phyloP scores from a whole-genome alignment of 2,329 filamentous ascomycete genomes.

The Apiospora phragmitis region DNA sequence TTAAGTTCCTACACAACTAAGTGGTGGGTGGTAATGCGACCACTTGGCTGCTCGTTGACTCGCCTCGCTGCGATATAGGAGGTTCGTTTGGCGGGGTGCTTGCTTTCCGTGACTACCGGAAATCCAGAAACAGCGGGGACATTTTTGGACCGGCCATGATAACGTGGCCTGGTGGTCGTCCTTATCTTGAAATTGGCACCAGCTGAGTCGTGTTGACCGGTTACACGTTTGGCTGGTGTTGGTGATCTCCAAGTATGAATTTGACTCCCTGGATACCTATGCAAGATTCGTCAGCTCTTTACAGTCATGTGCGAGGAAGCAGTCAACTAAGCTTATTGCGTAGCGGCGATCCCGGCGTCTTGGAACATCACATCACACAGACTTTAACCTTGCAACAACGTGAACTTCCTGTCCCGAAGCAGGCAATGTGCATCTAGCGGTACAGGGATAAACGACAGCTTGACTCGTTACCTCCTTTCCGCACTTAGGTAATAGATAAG shows the following conservation, averaged over 20 bases:
- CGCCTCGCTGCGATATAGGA: not conserved
- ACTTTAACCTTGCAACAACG: not conserved
- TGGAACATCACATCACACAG: not conserved
- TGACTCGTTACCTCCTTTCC: not conserved
- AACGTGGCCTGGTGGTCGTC: not conserved
- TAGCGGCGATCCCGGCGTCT: not conserved
- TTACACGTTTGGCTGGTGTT: not conserved
- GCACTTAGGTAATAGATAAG: not conserved
- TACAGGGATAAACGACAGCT: not conserved
- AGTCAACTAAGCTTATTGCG: not conserved
- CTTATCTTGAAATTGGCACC: not conserved
- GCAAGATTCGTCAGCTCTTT: not conserved
- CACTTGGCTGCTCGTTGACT: not conserved
- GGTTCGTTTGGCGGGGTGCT: constrained; percentile 2
- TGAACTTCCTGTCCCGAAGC: not conserved
- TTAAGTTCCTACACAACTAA: not conserved
- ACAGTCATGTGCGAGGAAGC: not conserved
- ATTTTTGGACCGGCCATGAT: not conserved
- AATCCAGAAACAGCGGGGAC: constrained; percentile 3
- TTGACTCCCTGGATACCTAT: not conserved
- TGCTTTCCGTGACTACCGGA: not conserved
- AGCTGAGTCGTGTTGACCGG: not conserved
- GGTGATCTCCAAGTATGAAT: not conserved
- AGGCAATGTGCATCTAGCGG: not conserved
- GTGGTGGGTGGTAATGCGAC: not conserved